Evolutionary conservation across 1,284 basidiomycete genomes (phyloP).

Genomic region (Vanrija sp.): DNA sequence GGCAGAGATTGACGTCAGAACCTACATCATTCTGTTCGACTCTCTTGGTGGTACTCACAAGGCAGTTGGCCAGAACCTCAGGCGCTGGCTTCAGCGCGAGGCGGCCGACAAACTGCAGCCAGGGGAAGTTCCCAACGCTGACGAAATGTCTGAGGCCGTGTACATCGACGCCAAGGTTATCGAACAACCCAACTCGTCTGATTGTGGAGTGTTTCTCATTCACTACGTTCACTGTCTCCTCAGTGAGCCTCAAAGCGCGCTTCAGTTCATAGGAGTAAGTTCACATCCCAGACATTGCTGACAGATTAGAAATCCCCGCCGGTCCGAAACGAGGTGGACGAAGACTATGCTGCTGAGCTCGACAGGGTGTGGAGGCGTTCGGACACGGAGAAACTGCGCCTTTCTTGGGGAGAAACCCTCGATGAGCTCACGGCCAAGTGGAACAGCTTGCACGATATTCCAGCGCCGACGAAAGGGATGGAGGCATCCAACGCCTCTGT

Average conservation of each 20-base stretch:
- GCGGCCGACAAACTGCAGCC: constrained; percentile 66
- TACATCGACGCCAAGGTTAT: constrained; percentile 45
- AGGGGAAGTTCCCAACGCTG: constrained; percentile 26
- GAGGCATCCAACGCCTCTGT: no score
- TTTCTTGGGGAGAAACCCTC: constrained; percentile 14
- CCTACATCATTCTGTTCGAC: constrained; percentile 80
- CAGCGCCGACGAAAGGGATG: no score
- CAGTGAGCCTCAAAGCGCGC: constrained; percentile 24
- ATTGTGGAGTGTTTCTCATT: constrained; percentile 54
- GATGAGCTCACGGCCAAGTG: constrained; percentile 14
- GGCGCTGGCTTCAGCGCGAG: constrained; percentile 69
- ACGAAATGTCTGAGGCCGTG: constrained; percentile 48
- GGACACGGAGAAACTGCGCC: constrained; percentile 16
- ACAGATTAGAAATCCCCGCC: constrained; percentile 19
- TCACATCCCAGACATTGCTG: neutral
- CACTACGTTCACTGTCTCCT: constrained; percentile 48
- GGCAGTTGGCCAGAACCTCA: constrained; percentile 61
- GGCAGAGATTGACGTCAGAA: constrained; percentile 50
- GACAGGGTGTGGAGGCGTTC: constrained; percentile 12
- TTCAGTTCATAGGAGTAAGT: constrained; percentile 41
- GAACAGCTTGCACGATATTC: neutral
- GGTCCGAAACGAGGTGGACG: neutral
- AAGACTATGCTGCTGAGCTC: constrained; percentile 10
- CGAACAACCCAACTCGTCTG: constrained; percentile 52
- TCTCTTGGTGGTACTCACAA: constrained; percentile 71